Conservation (phyloP, 2,329 filamentous ascomycete species). For the Colletotrichum nymphaeae region DNA sequence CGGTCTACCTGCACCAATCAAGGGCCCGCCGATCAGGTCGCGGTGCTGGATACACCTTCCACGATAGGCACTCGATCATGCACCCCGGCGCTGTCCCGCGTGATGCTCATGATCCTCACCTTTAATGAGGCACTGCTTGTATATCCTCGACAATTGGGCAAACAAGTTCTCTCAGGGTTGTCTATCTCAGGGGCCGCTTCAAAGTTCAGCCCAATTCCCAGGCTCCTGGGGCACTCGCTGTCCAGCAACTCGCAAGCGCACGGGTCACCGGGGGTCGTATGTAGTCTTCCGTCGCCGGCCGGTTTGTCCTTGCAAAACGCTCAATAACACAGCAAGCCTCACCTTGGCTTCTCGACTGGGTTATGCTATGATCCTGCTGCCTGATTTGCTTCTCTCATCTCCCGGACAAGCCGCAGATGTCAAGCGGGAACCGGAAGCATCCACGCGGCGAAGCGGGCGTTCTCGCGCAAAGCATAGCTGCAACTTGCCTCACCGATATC, state of each 20-base stretch:
- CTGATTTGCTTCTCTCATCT: neutral
- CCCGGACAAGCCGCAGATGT: neutral
- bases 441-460: conserved; percentile 16
- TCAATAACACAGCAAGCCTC: conserved; percentile 12
- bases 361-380: conserved; percentile 5
- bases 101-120: conserved; percentile 6
- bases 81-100: conserved; percentile 16
- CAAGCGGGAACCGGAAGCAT: conserved; percentile 18
- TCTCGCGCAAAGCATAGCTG: neutral
- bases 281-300: conserved; percentile 10
- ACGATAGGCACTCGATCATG: conserved; percentile 25
- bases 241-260: conserved; percentile 13
- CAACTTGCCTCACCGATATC: neutral
- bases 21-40: conserved; percentile 22
- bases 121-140: neutral
- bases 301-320: conserved; percentile 18
- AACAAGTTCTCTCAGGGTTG: neutral
- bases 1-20: conserved; percentile 1
- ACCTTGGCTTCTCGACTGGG: conserved; percentile 5
- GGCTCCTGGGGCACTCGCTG: conserved; percentile 11
- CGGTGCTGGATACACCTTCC: conserved; percentile 25
- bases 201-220: conserved; percentile 15
- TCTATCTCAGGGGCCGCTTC: neutral
- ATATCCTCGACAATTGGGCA: neutral
- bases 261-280: conserved; percentile 7